Evolutionary conservation across 2,329 filamentous ascomycete genomes (phyloP).

Genomic region (Penicillium hesseltinei): DNA sequence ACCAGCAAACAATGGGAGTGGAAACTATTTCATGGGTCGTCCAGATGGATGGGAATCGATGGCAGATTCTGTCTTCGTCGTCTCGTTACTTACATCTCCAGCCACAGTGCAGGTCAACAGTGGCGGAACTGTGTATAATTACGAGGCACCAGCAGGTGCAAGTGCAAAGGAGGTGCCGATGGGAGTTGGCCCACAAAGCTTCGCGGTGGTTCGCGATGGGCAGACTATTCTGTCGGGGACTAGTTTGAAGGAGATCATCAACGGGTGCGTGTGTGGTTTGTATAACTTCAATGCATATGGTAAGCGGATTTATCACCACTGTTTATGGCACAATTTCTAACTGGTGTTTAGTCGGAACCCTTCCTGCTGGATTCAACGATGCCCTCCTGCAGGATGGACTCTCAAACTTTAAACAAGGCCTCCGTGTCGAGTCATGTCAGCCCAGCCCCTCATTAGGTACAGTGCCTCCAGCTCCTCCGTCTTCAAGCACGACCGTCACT

Average conservation of each 20-base stretch:
- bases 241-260: conserved; percentile 20
- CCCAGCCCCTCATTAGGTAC: conserved; percentile 26
- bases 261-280: conserved; percentile 20
- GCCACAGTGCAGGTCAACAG: conserved; percentile 44
- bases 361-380: conserved; percentile 21
- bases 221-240: conserved; percentile 29
- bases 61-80: conserved; percentile 54
- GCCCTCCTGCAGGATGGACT: conserved; percentile 22
- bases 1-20: conserved; percentile 47
- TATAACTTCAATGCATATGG: conserved; percentile 48
- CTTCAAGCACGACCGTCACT: background rate
- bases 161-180: conserved; percentile 45
- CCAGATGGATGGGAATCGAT: conserved; percentile 53
- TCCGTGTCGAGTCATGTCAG: conserved; percentile 22
- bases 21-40: conserved; percentile 54
- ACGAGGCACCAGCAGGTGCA: conserved; percentile 43
- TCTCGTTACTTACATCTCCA: conserved; percentile 48
- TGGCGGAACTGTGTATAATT: conserved; percentile 12
- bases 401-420: conserved; percentile 20
- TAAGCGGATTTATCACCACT: background rate
- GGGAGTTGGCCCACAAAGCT: conserved; percentile 46
- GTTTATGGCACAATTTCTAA: background rate
- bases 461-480: conserved; percentile 5
- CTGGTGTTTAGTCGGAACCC: conserved; percentile 20
- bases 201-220: conserved; percentile 42